Evolutionary conservation across 2,329 filamentous ascomycete species (phyloP), one percentile per base, ranked within the genome.

Genomic region (Aspergillus viridinutans): DNA sequence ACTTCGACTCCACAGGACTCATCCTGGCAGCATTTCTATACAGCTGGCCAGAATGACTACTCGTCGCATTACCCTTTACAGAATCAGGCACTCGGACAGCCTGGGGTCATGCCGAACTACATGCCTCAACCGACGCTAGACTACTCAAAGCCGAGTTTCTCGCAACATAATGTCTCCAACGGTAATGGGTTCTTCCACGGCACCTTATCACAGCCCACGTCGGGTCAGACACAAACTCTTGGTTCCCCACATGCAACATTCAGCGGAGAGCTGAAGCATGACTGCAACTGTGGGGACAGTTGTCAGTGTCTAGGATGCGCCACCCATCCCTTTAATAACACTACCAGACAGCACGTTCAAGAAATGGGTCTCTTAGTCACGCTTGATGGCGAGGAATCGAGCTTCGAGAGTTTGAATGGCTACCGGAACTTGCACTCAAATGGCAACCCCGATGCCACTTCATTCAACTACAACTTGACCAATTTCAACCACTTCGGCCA

Each of bases 261-360:
- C 10, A 50, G 50, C 4, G 56, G 58, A 9, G 65, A 70, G 20
- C 53, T 65, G n/a, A 65, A 61, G 12, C 69, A 74, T 59, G 68
- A 70, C 8, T 80, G 77, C 57, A 67, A 65, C 45, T 80, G 77
- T 58, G 77, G 78, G 23, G 73, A 78, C 50, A 69, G 68, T 6
- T 80, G 78, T 55, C 72, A 78, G 59, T 80, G 78, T 60, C 60
- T 79, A 29, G 77, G 75, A 17, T 80, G 78, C 63, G 72, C 74
- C 17, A 67, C 72, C 40, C 78, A 80, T 62, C 78, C 78, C 2
- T 80, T 74, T 60, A 80, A 80, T 58, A 70, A 71, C 28, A 76
- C 75, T 10, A 80, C 77, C 1, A 68, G 72, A 52, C 71, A 77
- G 50, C 74, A 76, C 58, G 74, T 80, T 40, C 74, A 76, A 60